Conservation (phyloP, 2,329 filamentous ascomycete species). For the Aureobasidium sp. region DNA sequence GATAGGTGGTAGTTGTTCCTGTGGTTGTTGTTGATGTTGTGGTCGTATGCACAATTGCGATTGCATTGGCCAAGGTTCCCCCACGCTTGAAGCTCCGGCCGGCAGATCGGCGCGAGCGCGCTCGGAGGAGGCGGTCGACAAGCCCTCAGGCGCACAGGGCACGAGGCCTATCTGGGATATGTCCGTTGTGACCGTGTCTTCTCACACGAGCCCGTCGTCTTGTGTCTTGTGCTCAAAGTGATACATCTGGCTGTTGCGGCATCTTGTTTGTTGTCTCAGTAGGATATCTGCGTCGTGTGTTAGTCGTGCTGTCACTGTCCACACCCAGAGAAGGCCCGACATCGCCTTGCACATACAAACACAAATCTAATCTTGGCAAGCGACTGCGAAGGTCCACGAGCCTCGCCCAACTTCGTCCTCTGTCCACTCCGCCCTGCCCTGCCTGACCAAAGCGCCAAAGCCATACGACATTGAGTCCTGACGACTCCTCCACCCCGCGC, state of each 20-base stretch:
- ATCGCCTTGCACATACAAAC: neutral
- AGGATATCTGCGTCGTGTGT: neutral
- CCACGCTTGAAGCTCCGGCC: neutral
- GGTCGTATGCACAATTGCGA: neutral
- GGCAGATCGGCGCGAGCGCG: constrained; percentile 4
- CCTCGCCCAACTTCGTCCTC: neutral
- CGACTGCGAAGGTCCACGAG: neutral
- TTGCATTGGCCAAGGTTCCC: neutral
- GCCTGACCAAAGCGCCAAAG: neutral
- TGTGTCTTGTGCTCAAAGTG: neutral
- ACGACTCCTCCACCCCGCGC: neutral
- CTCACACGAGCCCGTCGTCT: neutral
- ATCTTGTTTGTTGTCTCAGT: neutral
- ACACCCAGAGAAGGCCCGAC: neutral
- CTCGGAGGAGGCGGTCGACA: neutral
- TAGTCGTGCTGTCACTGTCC: neutral
- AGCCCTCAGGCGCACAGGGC: constrained; percentile 1
- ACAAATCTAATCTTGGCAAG: constrained; percentile 6
- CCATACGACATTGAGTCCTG: too few species aligned
- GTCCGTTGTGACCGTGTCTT: neutral
- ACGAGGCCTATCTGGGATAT: neutral
- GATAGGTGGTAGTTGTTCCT: neutral
- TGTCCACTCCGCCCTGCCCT: neutral
- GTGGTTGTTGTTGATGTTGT: too few species aligned
- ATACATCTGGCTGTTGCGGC: neutral